Evolutionary conservation across 2,329 filamentous ascomycete genomes (phyloP).

Genomic region (Aaosphaeria pasadenensis): DNA sequence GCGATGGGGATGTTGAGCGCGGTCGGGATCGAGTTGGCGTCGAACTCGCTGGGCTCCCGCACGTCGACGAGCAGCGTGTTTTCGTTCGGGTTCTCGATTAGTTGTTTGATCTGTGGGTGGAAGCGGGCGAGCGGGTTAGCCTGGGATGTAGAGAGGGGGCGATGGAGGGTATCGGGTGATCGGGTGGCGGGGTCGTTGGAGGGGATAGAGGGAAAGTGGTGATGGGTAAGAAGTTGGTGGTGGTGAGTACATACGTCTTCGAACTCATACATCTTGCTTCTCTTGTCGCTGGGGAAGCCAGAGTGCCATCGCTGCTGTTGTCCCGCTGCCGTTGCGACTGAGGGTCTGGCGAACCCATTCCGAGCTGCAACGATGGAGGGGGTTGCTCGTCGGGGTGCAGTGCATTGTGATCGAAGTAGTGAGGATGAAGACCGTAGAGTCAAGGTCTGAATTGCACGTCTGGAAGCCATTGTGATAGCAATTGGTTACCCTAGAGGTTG

Average conservation of each 20-base stretch:
- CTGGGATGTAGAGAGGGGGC: not conserved
- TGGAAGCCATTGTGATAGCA: slow-evolving; percentile 5
- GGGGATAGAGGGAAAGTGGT: too few species aligned
- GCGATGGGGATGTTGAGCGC: slow-evolving; percentile 80
- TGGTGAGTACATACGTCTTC: slow-evolving; percentile 11
- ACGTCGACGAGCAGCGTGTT: slow-evolving; percentile 52
- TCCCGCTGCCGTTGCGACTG: not conserved
- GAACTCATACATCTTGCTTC: slow-evolving; percentile 34
- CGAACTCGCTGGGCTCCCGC: slow-evolving; percentile 69
- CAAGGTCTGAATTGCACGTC: slow-evolving; percentile 4
- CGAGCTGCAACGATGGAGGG: not conserved
- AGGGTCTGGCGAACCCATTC: not conserved
- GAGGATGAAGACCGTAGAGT: slow-evolving; percentile 1
- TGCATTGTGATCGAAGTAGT: slow-evolving; percentile 5
- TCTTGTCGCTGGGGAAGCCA: slow-evolving; percentile 9
- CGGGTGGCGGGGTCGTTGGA: slow-evolving; percentile 2
- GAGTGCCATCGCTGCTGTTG: slow-evolving; percentile 31
- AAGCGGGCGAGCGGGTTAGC: slow-evolving; percentile 10
- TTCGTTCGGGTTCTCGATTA: slow-evolving; percentile 19
- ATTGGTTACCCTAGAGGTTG: too few species aligned
- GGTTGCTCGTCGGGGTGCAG: not conserved
- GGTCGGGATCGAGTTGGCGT: slow-evolving; percentile 67
- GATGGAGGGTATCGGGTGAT: slow-evolving; percentile 4
- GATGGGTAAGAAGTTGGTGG: too few species aligned
- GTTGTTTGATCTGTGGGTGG: slow-evolving; percentile 28